phyloP scores from a whole-genome alignment of 306 rosid genomes.

The Castanopsis chinensis region DNA sequence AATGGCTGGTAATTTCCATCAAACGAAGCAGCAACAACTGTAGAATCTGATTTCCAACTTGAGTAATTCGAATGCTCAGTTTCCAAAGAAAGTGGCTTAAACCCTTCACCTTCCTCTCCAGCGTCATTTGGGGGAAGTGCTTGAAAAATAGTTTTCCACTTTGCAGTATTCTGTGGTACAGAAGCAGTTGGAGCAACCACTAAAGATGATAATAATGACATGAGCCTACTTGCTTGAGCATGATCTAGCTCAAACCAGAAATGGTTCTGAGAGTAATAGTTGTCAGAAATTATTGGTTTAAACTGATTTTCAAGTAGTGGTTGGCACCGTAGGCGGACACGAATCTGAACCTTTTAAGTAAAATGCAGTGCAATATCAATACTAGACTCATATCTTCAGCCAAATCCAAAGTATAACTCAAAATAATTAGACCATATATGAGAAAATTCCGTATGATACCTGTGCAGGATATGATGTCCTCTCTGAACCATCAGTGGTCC shows the following conservation, averaged over 20 bases:
- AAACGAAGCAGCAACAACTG: constrained; percentile 31
- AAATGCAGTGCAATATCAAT: constrained; percentile 5
- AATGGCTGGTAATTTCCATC: constrained; percentile 33
- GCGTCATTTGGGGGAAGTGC: constrained; percentile 30
- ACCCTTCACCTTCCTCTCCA: constrained; percentile 25
- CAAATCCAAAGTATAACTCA: constrained; percentile 8
- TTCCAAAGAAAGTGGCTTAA: constrained; percentile 19
- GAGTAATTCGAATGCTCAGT: constrained; percentile 4
- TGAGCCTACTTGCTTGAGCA: constrained; percentile 55
- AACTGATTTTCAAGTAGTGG: constrained; percentile 69
- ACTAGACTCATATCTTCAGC: background rate
- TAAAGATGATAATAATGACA: constrained; percentile 41
- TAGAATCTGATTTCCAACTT: constrained; percentile 29
- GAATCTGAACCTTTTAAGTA: constrained; percentile 52
- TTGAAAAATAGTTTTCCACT: constrained; percentile 22
- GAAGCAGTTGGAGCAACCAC: constrained; percentile 34
- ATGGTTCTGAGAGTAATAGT: constrained; percentile 45
- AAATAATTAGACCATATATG: constrained; percentile 1
- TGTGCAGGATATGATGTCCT: constrained; percentile 83
- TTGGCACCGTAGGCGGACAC: constrained; percentile 52
- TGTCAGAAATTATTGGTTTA: constrained; percentile 47
- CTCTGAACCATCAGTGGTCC: constrained; percentile 60
- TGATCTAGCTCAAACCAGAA: constrained; percentile 91
- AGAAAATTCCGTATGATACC: constrained; percentile 39
- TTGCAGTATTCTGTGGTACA: constrained; percentile 27